Evolutionary conservation across 805 yeast genomes (phyloP).

Genomic region (Tetrapisispora namnaoensis): DNA sequence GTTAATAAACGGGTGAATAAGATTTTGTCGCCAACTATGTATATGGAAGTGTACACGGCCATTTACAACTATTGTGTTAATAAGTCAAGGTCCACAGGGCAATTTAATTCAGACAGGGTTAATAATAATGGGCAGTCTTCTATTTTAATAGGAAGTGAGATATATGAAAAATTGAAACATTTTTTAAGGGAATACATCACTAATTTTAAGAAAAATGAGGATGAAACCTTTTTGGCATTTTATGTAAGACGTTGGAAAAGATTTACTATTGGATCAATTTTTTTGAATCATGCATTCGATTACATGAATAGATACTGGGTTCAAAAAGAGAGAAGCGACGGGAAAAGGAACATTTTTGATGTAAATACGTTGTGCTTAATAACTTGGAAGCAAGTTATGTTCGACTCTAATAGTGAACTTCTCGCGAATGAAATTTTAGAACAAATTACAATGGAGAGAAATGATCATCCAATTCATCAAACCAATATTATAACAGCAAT

Average conservation of each 20-base stretch:
- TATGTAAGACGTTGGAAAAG: slow-evolving; percentile 86
- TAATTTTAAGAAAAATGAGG: slow-evolving; percentile 39
- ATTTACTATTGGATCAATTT: slow-evolving; percentile 82
- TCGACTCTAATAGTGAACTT: slow-evolving; percentile 48
- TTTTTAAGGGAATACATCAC: slow-evolving; percentile 56
- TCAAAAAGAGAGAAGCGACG: slow-evolving; percentile 88
- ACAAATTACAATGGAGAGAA: slow-evolving; percentile 68
- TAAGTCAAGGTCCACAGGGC: slow-evolving; percentile 44
- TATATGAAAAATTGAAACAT: slow-evolving; percentile 59
- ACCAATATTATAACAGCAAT: slow-evolving; percentile 62
- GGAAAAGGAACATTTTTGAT: slow-evolving; percentile 80
- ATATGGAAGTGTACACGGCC: slow-evolving; percentile 85
- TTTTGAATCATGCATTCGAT: slow-evolving; percentile 85
- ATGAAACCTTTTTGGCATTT: slow-evolving; percentile 66
- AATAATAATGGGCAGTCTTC: slow-evolving; percentile 27
- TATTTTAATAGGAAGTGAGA: slow-evolving; percentile 76
- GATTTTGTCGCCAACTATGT: slow-evolving; percentile 60
- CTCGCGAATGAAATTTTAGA: slow-evolving; percentile 65
- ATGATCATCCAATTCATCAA: slow-evolving; percentile 64
- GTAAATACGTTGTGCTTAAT: slow-evolving; percentile 80
- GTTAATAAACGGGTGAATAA: slow-evolving; percentile 39
- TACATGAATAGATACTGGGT: slow-evolving; percentile 98
- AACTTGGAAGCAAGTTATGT: slow-evolving; percentile 81
- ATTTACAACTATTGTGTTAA: slow-evolving; percentile 88
- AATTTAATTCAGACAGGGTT: slow-evolving; percentile 31